Evolutionary conservation across 1,284 basidiomycete genomes (phyloP).

Genomic region (Jaminaea rosea): DNA sequence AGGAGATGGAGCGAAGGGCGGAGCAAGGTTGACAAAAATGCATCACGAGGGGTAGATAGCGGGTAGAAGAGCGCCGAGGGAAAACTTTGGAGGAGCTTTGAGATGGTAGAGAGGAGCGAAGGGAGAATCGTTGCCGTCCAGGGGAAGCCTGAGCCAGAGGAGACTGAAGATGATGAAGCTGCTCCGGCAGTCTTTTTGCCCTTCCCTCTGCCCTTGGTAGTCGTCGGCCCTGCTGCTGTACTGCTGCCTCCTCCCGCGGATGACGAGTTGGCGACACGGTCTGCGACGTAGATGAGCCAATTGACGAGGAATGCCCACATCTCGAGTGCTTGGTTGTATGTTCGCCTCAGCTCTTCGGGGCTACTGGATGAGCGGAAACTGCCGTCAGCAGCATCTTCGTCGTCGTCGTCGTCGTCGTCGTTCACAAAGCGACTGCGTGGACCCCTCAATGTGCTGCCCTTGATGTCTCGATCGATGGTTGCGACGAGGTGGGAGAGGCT

Average conservation of each 20-base stretch:
- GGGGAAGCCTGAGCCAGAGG: not conserved
- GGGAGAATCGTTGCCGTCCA: constrained; percentile 14
- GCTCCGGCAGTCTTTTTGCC: constrained; percentile 10
- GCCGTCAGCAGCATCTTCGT: constrained; percentile 22
- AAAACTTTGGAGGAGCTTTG: constrained; percentile 17
- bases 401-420: constrained; percentile 23
- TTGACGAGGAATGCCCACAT: constrained; percentile 41
- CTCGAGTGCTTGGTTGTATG: constrained; percentile 22
- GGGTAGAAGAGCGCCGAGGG: constrained; percentile 10
- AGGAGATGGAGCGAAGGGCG: constrained; percentile 73
- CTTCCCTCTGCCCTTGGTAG: not conserved
- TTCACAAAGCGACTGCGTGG: too few species aligned
- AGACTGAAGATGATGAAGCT: not conserved
- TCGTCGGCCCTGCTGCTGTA: not conserved
- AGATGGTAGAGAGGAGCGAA: constrained; percentile 27
- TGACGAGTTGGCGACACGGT: constrained; percentile 18
- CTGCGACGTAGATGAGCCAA: constrained; percentile 36
- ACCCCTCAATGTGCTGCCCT: not conserved
- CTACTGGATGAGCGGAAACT: too few species aligned
- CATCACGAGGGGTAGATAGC: constrained; percentile 30
- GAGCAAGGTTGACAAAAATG: constrained; percentile 40
- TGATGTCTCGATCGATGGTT: constrained; percentile 27
- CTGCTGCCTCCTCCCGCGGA: constrained; percentile 5
- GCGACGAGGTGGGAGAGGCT: constrained; percentile 21
- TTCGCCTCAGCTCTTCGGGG: not conserved